Evolutionary conservation across 2,329 filamentous ascomycete genomes (phyloP).

Genomic region (Pseudogymnoascus destructans): DNA sequence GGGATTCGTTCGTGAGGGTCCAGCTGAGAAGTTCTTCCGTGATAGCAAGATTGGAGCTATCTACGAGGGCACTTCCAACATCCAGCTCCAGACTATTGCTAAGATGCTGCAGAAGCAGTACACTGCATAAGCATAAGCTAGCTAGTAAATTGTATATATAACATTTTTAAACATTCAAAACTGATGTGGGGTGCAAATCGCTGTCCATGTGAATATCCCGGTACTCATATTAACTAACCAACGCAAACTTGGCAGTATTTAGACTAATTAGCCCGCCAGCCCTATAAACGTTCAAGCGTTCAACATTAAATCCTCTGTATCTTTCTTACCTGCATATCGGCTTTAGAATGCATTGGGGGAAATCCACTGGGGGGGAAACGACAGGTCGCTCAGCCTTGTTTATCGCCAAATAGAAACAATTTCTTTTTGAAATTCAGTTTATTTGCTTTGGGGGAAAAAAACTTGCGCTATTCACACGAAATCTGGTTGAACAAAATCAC

Average conservation of each 20-base stretch:
- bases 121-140: slow-evolving; percentile 38
- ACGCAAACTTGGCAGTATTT: background rate
- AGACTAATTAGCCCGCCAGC: background rate
- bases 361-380: slow-evolving; percentile 2
- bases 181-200: background rate
- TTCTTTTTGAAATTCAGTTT: background rate
- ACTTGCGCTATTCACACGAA: background rate
- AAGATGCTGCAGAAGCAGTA: slow-evolving; percentile 59
- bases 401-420: background rate
- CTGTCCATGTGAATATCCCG: background rate
- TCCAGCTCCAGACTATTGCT: slow-evolving; percentile 58
- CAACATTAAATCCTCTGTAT: slow-evolving; percentile 5
- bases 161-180: background rate
- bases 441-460: background rate
- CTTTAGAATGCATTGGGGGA: background rate
- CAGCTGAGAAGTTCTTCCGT: slow-evolving; percentile 95
- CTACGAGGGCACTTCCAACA: slow-evolving; percentile 82
- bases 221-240: background rate
- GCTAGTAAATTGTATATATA: slow-evolving; percentile 1
- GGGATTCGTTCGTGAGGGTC: slow-evolving; percentile 92
- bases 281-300: background rate
- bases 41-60: slow-evolving; percentile 98
- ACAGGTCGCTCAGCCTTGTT: background rate
- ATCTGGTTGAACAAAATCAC: background rate
- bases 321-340: background rate